Percentiles rank a stretch among this genome's conserved stretches.
phyloP scores from a whole-genome alignment of 208 protist species.

The Acanthamoeba lenticulata region DNA sequence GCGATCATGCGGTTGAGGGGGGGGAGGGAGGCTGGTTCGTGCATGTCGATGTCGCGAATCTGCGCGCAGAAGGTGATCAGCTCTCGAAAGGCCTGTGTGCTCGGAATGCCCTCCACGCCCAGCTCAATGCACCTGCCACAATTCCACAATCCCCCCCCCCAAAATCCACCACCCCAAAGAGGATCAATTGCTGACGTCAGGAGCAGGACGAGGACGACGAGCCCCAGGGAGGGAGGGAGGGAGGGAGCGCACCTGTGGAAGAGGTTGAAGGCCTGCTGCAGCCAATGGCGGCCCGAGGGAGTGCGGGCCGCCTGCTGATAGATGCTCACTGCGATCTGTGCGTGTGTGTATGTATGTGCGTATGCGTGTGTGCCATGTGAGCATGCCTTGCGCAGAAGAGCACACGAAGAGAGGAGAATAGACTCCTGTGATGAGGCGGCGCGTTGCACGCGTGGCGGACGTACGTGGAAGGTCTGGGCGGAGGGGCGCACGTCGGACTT shows the following conservation, averaged over 20 bases:
- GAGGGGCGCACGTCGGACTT: not conserved
- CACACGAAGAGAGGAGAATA: not conserved
- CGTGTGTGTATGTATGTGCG: no score
- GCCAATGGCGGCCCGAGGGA: not conserved
- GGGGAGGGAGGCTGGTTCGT: not conserved
- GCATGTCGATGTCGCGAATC: not conserved
- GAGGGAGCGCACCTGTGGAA: not conserved
- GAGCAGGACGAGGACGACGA: not conserved
- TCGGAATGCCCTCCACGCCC: not conserved
- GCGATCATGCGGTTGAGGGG: not conserved
- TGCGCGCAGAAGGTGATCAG: not conserved
- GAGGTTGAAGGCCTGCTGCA: not conserved
- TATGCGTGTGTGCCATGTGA: no score
- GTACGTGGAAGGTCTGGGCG: not conserved
- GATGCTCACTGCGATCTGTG: not conserved
- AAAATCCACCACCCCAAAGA: not conserved
- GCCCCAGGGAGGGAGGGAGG: not conserved
- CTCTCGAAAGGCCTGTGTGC: not conserved
- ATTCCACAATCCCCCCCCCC: not conserved
- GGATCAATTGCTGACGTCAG: not conserved
- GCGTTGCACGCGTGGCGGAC: not conserved
- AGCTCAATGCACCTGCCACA: not conserved
- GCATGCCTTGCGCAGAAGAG: no score
- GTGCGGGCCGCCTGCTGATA: no score
- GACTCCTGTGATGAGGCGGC: no score